These are phyloP conservation scores for Tagetes patula DNA, from an alignment of 129 eudicot species.

Conservation along the genomic window DNA sequence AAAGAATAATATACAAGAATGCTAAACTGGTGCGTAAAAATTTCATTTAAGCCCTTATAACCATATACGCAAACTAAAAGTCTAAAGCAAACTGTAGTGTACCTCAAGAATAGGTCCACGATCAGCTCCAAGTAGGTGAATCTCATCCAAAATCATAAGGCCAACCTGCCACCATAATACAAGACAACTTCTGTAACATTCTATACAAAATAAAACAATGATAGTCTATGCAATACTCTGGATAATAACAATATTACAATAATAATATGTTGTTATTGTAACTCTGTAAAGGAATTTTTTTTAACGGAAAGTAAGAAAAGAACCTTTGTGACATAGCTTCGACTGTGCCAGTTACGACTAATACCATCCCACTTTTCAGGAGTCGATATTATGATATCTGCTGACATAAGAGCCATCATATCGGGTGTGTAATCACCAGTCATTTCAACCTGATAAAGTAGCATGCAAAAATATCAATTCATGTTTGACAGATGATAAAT, in stretches of 20 bases:
- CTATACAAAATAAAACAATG: conserved; percentile 13
- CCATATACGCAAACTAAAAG: conserved; percentile 13
- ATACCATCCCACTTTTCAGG: conserved; percentile 99
- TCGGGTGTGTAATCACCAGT: conserved; percentile 98
- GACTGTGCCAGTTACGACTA: conserved; percentile 97
- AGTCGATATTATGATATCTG: conserved; percentile 96
- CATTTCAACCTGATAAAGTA: conserved; percentile 83
- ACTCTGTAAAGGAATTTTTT: conserved; percentile 11
- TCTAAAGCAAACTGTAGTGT: conserved; percentile 19
- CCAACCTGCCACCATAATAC: conserved; percentile 66
- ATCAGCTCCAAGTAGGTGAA: conserved; percentile 96
- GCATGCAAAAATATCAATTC: conserved; percentile 27
- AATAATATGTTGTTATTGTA: not conserved
- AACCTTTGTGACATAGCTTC: conserved; percentile 96
- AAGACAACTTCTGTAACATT: conserved; percentile 14
- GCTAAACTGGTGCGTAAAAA: not conserved
- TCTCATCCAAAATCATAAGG: conserved; percentile 93
- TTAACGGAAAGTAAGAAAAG: conserved; percentile 5
- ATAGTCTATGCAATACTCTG: not conserved
- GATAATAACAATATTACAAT: conserved; percentile 4
- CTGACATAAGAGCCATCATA: conserved; percentile 80
- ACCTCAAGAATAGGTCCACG: conserved; percentile 99
- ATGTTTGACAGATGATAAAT: conserved; percentile 18
- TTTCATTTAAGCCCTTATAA: conserved; percentile 1
- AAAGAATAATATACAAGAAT: not conserved